Evolutionary conservation across 2,329 filamentous ascomycete species (phyloP).

Genomic region (Colletotrichum agaves): DNA sequence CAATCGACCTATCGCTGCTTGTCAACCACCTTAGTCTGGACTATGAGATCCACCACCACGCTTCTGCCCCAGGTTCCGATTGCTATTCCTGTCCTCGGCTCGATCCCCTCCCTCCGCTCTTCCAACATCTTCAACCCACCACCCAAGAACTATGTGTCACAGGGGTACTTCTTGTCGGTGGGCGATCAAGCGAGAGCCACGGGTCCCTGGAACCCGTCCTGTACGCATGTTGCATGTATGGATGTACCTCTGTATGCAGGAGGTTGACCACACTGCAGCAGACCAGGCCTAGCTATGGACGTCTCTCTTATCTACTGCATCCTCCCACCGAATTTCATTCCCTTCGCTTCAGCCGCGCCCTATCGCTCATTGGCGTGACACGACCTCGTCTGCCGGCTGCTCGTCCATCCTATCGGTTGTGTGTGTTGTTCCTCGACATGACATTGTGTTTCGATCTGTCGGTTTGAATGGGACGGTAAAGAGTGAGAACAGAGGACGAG

Average conservation of each 20-base stretch:
- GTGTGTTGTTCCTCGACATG: constrained; percentile 27
- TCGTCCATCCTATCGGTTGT: constrained; percentile 20
- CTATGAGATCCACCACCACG: constrained; percentile 24
- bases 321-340: constrained; percentile 29
- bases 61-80: constrained; percentile 9
- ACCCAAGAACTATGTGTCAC: constrained; percentile 18
- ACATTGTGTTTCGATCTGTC: constrained; percentile 12
- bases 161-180: constrained; percentile 24
- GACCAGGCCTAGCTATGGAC: constrained; percentile 25
- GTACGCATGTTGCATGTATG: constrained; percentile 21
- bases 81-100: constrained; percentile 34
- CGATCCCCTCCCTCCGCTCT: background rate
- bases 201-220: constrained; percentile 31
- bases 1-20: constrained; percentile 13
- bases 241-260: constrained; percentile 33
- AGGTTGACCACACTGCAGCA: constrained; percentile 36
- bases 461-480: constrained; percentile 28
- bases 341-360: constrained; percentile 32
- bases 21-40: background rate
- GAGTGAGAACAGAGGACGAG: constrained; percentile 19
- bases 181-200: constrained; percentile 30
- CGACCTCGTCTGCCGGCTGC: constrained; percentile 33
- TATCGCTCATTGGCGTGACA: constrained; percentile 29
- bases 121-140: constrained; percentile 10
- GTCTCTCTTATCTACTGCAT: constrained; percentile 36